These are phyloP conservation scores for Pyrus communis DNA, from an alignment of 306 rosid species.

Conservation along the genomic window DNA sequence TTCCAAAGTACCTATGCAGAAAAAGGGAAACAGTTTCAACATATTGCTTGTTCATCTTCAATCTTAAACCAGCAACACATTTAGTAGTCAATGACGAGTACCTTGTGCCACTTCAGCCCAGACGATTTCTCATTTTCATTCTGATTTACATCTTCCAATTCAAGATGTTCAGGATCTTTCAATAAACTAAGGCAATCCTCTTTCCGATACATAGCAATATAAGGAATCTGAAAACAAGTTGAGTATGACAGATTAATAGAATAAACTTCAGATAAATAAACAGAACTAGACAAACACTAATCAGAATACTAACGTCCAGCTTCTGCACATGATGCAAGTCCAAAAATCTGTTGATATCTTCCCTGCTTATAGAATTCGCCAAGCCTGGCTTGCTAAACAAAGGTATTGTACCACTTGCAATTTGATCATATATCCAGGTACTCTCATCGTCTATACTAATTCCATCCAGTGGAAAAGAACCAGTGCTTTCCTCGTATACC, in stretches of 20 bases:
- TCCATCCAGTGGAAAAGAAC: conserved; percentile 54
- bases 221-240: conserved; percentile 59
- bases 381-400: conserved; percentile 46
- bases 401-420: conserved; percentile 50
- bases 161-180: conserved; percentile 56
- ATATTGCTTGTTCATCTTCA: not conserved
- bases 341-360: conserved; percentile 75
- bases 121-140: conserved; percentile 58
- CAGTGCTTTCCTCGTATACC: conserved; percentile 83
- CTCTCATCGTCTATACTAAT: conserved; percentile 66
- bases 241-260: conserved; percentile 6
- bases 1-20: conserved; percentile 77
- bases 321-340: conserved; percentile 85
- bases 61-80: not conserved
- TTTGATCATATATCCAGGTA: conserved; percentile 63
- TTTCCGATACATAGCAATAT: conserved; percentile 84
- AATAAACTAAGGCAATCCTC: conserved; percentile 83
- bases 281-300: not conserved
- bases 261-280: conserved; percentile 11
- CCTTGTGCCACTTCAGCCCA: conserved; percentile 90
- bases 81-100: not conserved
- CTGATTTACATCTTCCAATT: conserved; percentile 46
- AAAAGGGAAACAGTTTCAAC: conserved; percentile 8
- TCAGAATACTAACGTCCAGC: conserved; percentile 64
- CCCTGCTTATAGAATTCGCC: conserved; percentile 33